Conservation (phyloP, 2,329 filamentous ascomycete species). For the Arthrobotrys pseudoclavata region DNA sequence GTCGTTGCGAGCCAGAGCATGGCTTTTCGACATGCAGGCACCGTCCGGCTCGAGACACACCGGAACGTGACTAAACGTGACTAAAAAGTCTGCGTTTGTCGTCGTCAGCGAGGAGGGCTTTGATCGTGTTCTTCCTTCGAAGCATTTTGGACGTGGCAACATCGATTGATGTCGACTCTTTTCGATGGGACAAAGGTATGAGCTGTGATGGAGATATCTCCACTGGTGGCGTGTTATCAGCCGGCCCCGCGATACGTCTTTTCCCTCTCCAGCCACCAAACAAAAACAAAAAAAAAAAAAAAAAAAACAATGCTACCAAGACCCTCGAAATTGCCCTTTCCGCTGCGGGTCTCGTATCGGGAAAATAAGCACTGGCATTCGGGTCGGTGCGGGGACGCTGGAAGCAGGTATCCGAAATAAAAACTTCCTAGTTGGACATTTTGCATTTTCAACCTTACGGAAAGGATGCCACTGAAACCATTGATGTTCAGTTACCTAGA, state of each 20-base stretch:
- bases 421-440: constrained; percentile 40
- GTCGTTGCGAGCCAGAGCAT: constrained; percentile 38
- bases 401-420: constrained; percentile 46
- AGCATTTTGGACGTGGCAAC: neutral
- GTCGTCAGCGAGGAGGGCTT: constrained; percentile 56
- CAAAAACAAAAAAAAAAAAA: constrained; percentile 26
- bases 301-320: too few relatives aligned
- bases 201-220: constrained; percentile 15
- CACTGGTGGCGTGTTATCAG: constrained; percentile 46
- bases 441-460: constrained; percentile 19
- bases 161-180: neutral
- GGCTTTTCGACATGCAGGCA: constrained; percentile 31
- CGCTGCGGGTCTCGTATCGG: constrained; percentile 59
- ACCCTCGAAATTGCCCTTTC: constrained; percentile 41
- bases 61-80: constrained; percentile 44
- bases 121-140: constrained; percentile 6
- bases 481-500: constrained; percentile 28
- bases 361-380: constrained; percentile 39
- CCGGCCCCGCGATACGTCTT: constrained; percentile 20
- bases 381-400: constrained; percentile 40
- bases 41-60: constrained; percentile 51
- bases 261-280: constrained; percentile 40
- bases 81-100: constrained; percentile 30
- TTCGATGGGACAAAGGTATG: neutral
- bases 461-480: constrained; percentile 22